Base-by-base conservation (phyloP, 306 rosid genomes). In the Bauhinia variegata region DNA sequence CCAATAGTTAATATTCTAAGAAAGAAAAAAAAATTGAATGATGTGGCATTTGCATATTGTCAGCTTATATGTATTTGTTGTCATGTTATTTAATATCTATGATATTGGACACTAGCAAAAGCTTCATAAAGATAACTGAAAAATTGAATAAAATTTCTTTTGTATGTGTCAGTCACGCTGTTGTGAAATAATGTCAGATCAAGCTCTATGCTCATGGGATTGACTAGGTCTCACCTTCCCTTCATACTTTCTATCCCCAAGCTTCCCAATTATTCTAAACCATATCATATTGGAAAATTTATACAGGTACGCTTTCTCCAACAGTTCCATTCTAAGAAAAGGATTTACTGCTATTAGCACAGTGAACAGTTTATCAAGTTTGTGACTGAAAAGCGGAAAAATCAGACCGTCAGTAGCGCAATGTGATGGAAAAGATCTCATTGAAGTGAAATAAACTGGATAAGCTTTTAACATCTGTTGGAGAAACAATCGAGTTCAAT, bases 11-110 rank as follows among this genome's bases (percentile, higher is more conserved):
- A 30, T 67, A 23, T 17, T 31, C 28, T 42, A 42, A 43, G 54
- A 54, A 53, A 67, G 28, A 9, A 54, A 63, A 54, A 53, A 67
- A 28, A 9, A 54, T 47, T 12, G 39, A 43, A 15, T 16, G 4
- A 4, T 39, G 2, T 15, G 15, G 15, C 1, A 34, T 17, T 60
- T 41, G 34, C 30, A 39, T 16, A 39, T 38, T 60, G 11, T 11
- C 50, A 7, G 9, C 13, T 1, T 18, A 5, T 12, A 12, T n/a
- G 5, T 0, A 28, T 61, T 42, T 61, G 39, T 28, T 12, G 39
- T 23, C 41, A 23, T 52, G 8, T 5, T 31, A 31, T 42, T 23
- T 42, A 23, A 42, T 8, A 23, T 50, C 53, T 42, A 3, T 30
- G 0, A 13, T n/a, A 15, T 62, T 6, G 38, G n/a, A 28, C 10